Percentiles rank a stretch among this genome's conserved stretches.
These are phyloP conservation scores for Rosellinia necatrix DNA, from an alignment of 2,329 filamentous ascomycete genomes.

Conservation along the genomic window DNA sequence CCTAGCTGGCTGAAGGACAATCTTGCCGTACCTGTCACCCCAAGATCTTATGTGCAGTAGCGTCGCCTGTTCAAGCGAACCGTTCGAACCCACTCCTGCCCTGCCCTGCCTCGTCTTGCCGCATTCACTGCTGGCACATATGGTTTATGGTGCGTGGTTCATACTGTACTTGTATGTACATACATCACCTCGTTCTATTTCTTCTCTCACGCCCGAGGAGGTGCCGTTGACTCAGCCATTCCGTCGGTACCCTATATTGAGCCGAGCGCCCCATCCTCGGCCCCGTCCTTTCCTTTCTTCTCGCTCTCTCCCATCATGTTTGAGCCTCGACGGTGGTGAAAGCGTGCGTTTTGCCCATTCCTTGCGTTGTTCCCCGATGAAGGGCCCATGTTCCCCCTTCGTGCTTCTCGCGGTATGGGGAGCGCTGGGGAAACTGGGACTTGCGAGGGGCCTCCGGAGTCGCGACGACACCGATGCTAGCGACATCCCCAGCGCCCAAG, in stretches of 20 bases:
- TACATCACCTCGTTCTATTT: no score
- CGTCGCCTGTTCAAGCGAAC: slow-evolving; percentile 9
- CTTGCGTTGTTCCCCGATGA: slow-evolving; percentile 33
- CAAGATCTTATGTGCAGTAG: slow-evolving; percentile 30
- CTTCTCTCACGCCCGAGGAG: no score
- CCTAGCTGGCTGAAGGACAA: background rate
- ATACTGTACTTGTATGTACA: no score
- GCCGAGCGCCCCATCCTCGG: slow-evolving; percentile 16
- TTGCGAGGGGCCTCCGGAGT: slow-evolving; percentile 26
- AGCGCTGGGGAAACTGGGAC: slow-evolving; percentile 30
- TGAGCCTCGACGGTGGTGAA: slow-evolving; percentile 32
- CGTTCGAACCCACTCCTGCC: slow-evolving; percentile 10
- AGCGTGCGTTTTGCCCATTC: slow-evolving; percentile 24
- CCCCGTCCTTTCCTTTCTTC: slow-evolving; percentile 7
- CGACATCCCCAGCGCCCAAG: slow-evolving; percentile 30
- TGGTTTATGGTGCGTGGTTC: no score
- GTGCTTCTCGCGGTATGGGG: slow-evolving; percentile 37
- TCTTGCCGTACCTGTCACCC: slow-evolving; percentile 1
- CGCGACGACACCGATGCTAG: slow-evolving; percentile 24
- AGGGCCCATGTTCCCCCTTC: slow-evolving; percentile 35
- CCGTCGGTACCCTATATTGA: background rate
- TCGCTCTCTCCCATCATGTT: slow-evolving; percentile 31
- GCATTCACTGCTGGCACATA: no score
- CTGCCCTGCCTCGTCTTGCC: slow-evolving; percentile 4
- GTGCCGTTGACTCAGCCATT: slow-evolving; percentile 9